Base-by-base conservation (phyloP, 768 basidiomycete genomes). In the Russula lepida region DNA sequence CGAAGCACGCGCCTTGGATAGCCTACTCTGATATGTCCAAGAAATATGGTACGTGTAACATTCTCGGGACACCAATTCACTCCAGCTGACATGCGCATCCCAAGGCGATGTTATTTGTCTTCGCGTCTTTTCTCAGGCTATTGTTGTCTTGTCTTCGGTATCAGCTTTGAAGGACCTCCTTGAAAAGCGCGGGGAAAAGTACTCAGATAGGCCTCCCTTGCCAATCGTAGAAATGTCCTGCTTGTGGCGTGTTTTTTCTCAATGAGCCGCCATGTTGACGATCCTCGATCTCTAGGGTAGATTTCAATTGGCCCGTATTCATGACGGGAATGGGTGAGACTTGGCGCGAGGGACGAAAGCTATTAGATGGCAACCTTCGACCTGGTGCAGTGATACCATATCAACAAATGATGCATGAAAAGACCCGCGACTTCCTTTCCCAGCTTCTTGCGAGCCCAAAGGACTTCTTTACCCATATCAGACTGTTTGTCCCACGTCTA, bases 131-230 rank as follows among this genome's bases (percentile, higher is more conserved):
- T 75, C 77, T 21, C 78, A 78, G 60, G 73, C 76, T 12, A 74
- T 81, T 67, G 65, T 84, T 51, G 70, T 85, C 55, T 69, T 84
- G 33, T 82, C 77, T 68, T 77, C 76, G 56, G 56, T 73, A 59
- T 72, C 76, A 58, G 77, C 75, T 6, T 73, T 78, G 27, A 73
- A 74, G 11, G 81, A 79, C 56, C 70, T 85, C n/a, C 72, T 85
- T 27, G 82, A 83, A 46, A 82, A 76, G 67, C 76, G 81, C 53
- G 78, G 81, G 58, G 67, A 76, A 25, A 13, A 23, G 8, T 64
- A 62, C 46, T 56, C 63, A 19, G 63, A 62, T 23, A 60, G 63
- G 2, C 54, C 63, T 21, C 5, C 11, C 6, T 21, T 53, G 25
- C 49, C 23, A 0, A 28, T 64, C 19, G 4, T 13, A 12, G 37